phyloP scores from a whole-genome alignment of 768 basidiomycete genomes.

The Xerocomellus intermedius region DNA sequence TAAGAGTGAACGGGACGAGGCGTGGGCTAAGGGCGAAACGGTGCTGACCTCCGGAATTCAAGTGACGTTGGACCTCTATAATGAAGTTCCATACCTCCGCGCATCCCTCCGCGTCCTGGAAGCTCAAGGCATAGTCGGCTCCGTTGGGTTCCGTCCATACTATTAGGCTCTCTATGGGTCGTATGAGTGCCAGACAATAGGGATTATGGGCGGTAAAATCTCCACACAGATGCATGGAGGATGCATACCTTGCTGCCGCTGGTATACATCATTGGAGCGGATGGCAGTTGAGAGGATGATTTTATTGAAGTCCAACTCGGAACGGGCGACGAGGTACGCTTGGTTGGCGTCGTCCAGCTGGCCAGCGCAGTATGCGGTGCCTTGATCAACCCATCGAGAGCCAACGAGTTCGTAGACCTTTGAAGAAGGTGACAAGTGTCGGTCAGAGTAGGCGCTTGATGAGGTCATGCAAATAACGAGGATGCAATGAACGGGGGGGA shows the following conservation, averaged over 20 bases:
- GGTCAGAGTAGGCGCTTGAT: constrained; percentile 32
- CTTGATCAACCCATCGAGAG: constrained; percentile 91
- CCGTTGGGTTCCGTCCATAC: constrained; percentile 98
- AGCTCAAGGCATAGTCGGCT: constrained; percentile 93
- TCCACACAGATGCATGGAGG: not conserved
- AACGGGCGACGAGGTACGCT: constrained; percentile 81
- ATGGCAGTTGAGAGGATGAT: constrained; percentile 80
- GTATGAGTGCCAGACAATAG: constrained; percentile 11
- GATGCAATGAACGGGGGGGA: constrained; percentile 20
- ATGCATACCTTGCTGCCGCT: constrained; percentile 76
- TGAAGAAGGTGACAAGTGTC: constrained; percentile 24
- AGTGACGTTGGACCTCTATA: constrained; percentile 83
- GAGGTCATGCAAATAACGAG: constrained; percentile 30
- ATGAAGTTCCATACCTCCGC: constrained; percentile 98
- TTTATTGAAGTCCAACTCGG: constrained; percentile 68
- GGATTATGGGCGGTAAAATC: constrained; percentile 6
- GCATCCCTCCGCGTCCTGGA: constrained; percentile 95
- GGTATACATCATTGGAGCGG: constrained; percentile 81
- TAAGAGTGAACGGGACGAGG: constrained; percentile 2
- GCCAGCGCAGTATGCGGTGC: constrained; percentile 95
- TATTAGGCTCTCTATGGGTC: constrained; percentile 82
- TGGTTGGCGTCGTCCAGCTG: constrained; percentile 76
- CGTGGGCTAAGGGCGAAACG: constrained; percentile 20
- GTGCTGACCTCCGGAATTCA: constrained; percentile 60
- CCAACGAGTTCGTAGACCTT: constrained; percentile 95